Percentiles rank a stretch among this genome's conserved stretches.
Evolutionary conservation across 192 early-diverging fungal species (phyloP).

Genomic region (Mortierella hygrophila): DNA sequence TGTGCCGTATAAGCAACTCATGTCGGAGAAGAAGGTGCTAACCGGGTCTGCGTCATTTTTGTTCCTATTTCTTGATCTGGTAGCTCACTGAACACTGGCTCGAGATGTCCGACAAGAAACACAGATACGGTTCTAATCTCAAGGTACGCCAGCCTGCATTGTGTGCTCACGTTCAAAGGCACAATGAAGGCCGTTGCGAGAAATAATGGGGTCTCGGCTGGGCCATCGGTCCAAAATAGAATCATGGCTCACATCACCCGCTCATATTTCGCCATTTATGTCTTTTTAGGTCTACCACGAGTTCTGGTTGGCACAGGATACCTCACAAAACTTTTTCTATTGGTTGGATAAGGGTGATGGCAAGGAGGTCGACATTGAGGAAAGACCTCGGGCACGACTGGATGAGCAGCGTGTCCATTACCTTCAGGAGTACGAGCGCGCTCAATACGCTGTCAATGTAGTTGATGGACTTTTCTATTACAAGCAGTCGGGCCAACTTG

Average conservation of each 20-base stretch:
- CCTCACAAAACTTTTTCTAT: slow-evolving; percentile 58
- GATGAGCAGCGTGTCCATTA: slow-evolving; percentile 52
- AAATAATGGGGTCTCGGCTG: too few relatives aligned
- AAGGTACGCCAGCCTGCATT: slow-evolving; percentile 31
- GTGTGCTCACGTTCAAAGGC: background rate
- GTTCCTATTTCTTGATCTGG: background rate
- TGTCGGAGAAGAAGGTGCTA: background rate
- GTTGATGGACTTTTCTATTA: slow-evolving; percentile 53
- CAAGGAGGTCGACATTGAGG: slow-evolving; percentile 32
- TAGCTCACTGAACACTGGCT: slow-evolving; percentile 59
- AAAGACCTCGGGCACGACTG: slow-evolving; percentile 36
- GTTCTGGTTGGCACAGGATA: slow-evolving; percentile 49
- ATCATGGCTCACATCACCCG: background rate
- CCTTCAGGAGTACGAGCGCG: slow-evolving; percentile 44
- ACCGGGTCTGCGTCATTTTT: background rate
- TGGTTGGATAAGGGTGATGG: slow-evolving; percentile 60
- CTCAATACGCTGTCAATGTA: slow-evolving; percentile 45
- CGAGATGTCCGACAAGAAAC: slow-evolving; percentile 56
- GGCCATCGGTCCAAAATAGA: background rate
- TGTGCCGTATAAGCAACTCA: background rate
- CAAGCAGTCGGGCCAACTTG: slow-evolving; percentile 25
- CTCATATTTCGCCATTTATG: background rate
- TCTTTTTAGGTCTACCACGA: slow-evolving; percentile 52
- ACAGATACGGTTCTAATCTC: slow-evolving; percentile 59
- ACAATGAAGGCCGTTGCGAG: background rate